phyloP scores from a whole-genome alignment of 306 rosid genomes.

The Prinsepia uniflora region DNA sequence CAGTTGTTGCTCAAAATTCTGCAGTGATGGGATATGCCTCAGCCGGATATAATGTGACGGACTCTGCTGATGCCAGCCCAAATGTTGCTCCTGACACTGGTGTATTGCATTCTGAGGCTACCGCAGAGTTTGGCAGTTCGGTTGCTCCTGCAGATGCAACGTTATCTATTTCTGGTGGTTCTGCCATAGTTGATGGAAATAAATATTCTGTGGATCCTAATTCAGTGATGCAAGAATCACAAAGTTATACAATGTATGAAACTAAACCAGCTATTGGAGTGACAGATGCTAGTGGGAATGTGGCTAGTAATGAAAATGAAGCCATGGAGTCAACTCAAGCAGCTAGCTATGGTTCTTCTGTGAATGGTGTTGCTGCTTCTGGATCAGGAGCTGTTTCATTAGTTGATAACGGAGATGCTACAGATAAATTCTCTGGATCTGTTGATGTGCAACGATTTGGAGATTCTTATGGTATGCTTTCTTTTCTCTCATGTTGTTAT shows the following conservation, averaged over 20 bases:
- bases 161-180: constrained; percentile 14
- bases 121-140: constrained; percentile 36
- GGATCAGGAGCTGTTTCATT: constrained; percentile 27
- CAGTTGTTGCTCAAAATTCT: constrained; percentile 54
- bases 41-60: constrained; percentile 39
- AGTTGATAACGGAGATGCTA: constrained; percentile 56
- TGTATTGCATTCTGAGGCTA: constrained; percentile 27
- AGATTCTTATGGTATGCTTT: constrained; percentile 64
- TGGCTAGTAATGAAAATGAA: constrained; percentile 30
- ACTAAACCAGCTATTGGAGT: constrained; percentile 32
- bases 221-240: constrained; percentile 48
- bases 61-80: constrained; percentile 39
- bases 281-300: constrained; percentile 34
- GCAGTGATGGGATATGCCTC: constrained; percentile 35
- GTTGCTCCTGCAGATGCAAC: constrained; percentile 29
- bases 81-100: constrained; percentile 37
- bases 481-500: constrained; percentile 7
- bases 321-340: constrained; percentile 30
- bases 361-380: constrained; percentile 38
- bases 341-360: constrained; percentile 46
- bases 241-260: constrained; percentile 34
- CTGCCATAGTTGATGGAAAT: constrained; percentile 44
- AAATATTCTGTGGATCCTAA: constrained; percentile 39
- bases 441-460: constrained; percentile 55
- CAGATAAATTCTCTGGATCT: constrained; percentile 42